Evolutionary conservation across 2,329 filamentous ascomycete species (phyloP).

Genomic region (Penicillium italicum): DNA sequence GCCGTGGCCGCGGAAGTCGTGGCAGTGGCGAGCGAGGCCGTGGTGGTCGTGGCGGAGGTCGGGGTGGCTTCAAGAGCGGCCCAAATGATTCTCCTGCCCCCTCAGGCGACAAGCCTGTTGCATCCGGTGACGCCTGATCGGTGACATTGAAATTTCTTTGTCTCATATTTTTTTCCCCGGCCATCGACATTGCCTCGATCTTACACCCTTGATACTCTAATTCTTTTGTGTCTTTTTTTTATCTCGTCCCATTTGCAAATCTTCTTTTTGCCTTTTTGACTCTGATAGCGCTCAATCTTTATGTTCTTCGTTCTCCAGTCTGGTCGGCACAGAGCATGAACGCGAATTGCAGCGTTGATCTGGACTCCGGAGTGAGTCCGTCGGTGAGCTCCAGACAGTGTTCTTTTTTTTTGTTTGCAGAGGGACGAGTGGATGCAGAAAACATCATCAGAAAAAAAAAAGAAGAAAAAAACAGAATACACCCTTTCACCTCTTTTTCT

Average conservation of each 20-base stretch:
- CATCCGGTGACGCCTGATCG: slow-evolving; percentile 33
- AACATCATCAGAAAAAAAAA: slow-evolving; percentile 12
- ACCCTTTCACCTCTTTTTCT: slow-evolving; percentile 17
- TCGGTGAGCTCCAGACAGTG: neutral
- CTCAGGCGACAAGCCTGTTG: slow-evolving; percentile 35
- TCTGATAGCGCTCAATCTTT: neutral
- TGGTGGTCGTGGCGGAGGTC: slow-evolving; percentile 53
- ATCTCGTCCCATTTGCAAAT: slow-evolving; percentile 22
- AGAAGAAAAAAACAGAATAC: slow-evolving; percentile 12
- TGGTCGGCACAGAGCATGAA: neutral
- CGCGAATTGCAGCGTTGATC: neutral
- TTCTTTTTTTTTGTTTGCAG: slow-evolving; percentile 8
- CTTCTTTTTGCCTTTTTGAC: slow-evolving; percentile 18
- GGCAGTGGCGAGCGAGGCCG: slow-evolving; percentile 52
- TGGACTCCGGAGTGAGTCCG: neutral
- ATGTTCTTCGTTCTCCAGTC: slow-evolving; percentile 1
- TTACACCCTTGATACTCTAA: slow-evolving; percentile 25
- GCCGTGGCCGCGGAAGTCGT: slow-evolving; percentile 51
- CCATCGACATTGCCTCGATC: slow-evolving; percentile 14
- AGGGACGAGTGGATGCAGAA: slow-evolving; percentile 12
- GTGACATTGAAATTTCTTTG: slow-evolving; percentile 14
- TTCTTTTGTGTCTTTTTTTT: slow-evolving; percentile 26
- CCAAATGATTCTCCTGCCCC: slow-evolving; percentile 33
- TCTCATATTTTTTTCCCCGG: slow-evolving; percentile 14
- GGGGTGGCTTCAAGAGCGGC: slow-evolving; percentile 57